Percentiles rank a stretch among this genome's conserved stretches.
Evolutionary conservation across 2,329 filamentous ascomycete genomes (phyloP).

Genomic region (Capronia americana): DNA sequence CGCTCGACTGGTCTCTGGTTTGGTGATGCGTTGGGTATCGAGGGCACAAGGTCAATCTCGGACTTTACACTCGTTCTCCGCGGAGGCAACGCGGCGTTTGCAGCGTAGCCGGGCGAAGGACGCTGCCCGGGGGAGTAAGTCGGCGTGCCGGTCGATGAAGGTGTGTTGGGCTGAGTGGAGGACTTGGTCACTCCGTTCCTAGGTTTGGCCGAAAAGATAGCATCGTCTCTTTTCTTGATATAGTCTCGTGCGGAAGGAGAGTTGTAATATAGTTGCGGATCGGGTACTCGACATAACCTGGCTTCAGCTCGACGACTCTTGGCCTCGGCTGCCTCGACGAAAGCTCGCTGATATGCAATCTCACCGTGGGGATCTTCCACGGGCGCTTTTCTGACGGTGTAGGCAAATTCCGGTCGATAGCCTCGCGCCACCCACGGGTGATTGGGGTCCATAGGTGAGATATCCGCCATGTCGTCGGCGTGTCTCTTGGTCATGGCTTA

Average conservation of each 20-base stretch:
- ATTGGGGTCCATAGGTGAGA: constrained; percentile 14
- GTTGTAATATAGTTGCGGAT: constrained; percentile 36
- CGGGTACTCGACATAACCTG: constrained; percentile 28
- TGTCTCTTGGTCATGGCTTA: constrained; percentile 23
- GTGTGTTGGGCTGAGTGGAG: constrained; percentile 1
- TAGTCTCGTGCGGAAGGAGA: constrained; percentile 35
- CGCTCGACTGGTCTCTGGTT: background rate
- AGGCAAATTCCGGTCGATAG: constrained; percentile 32
- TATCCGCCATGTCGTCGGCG: constrained; percentile 9
- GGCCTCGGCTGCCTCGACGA: constrained; percentile 23
- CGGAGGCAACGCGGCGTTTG: constrained; percentile 1
- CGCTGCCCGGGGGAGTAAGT: constrained; percentile 16
- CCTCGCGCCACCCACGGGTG: constrained; percentile 33
- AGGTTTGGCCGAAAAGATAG: constrained; percentile 23
- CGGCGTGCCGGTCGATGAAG: constrained; percentile 8
- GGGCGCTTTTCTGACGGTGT: constrained; percentile 11
- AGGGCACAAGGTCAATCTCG: background rate
- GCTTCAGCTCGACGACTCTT: constrained; percentile 1
- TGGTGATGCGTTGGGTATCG: constrained; percentile 6
- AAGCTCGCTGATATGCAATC: constrained; percentile 37
- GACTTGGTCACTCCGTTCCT: constrained; percentile 1
- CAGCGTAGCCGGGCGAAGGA: constrained; percentile 18
- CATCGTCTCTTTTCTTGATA: constrained; percentile 26
- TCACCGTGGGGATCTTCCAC: constrained; percentile 37
- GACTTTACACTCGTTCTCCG: background rate